phyloP scores from a whole-genome alignment of 371 early-diverging fungal species.

The Zopfochytrium polystomum region DNA sequence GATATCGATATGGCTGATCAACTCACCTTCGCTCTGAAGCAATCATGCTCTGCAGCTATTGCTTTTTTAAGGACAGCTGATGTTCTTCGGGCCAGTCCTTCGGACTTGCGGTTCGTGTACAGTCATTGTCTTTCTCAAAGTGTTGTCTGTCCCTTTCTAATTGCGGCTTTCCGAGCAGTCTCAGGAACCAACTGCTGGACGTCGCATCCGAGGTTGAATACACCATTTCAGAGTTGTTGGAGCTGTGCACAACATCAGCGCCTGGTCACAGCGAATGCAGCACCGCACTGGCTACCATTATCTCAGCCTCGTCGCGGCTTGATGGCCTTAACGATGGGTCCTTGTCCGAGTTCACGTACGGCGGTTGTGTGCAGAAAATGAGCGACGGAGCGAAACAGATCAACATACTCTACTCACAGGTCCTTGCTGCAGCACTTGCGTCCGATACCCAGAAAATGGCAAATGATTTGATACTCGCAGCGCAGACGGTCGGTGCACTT shows the following conservation, averaged over 20 bases:
- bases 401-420: neutral
- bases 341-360: conserved; percentile 25
- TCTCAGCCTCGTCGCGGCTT: conserved; percentile 17
- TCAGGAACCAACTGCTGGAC: conserved; percentile 29
- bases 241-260: conserved; percentile 39
- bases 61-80: too few relatives aligned
- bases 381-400: conserved; percentile 21
- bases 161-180: too few relatives aligned
- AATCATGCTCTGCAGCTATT: too few relatives aligned
- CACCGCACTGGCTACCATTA: conserved; percentile 31
- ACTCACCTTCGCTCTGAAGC: too few relatives aligned
- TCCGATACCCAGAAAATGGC: conserved; percentile 29
- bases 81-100: too few relatives aligned
- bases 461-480: conserved; percentile 18
- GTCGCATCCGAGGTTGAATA: conserved; percentile 30
- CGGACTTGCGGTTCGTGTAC: too few relatives aligned
- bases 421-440: conserved; percentile 15
- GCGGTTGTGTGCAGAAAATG: conserved; percentile 27
- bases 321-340: conserved; percentile 36
- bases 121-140: too few relatives aligned
- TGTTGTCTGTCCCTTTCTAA: too few relatives aligned
- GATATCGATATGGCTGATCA: too few relatives aligned
- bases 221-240: conserved; percentile 26
- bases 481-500: conserved; percentile 24
- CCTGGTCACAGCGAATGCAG: conserved; percentile 49